A percentile compares a stretch with the other conserved stretches of the same genome.
phyloP scores from a whole-genome alignment of 805 yeast species.

The Saturnispora bothae region DNA sequence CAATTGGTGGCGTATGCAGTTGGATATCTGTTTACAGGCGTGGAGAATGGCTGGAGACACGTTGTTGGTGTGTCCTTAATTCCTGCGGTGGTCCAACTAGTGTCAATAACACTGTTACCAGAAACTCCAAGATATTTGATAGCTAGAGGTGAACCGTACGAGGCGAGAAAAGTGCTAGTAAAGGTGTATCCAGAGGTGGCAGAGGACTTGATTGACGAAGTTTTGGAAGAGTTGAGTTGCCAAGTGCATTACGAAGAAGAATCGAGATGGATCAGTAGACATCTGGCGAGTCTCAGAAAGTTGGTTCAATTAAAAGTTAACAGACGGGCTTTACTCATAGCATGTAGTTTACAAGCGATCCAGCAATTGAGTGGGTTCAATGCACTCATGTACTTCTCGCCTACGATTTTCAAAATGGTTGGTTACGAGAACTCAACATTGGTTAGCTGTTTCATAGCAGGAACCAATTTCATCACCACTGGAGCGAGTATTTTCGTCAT shows the following conservation, averaged over 20 bases:
- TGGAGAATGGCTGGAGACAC: constrained; percentile 84
- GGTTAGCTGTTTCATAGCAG: constrained; percentile 87
- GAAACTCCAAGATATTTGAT: constrained; percentile 91
- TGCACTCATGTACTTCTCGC: constrained; percentile 88
- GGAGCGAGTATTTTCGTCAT: constrained; percentile 75
- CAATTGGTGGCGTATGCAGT: constrained; percentile 88
- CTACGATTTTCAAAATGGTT: constrained; percentile 82
- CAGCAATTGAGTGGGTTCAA: constrained; percentile 97
- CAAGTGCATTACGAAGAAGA: constrained; percentile 32
- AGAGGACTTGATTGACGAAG: constrained; percentile 50
- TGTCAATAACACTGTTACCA: constrained; percentile 73
- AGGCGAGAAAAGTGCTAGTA: constrained; percentile 56
- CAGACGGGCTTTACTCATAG: constrained; percentile 77
- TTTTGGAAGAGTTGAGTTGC: constrained; percentile 52
- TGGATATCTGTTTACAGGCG: constrained; percentile 73
- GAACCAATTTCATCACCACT: constrained; percentile 86
- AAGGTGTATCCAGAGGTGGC: constrained; percentile 55
- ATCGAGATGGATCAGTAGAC: constrained; percentile 27
- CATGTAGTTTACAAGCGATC: constrained; percentile 89
- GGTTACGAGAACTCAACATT: constrained; percentile 90
- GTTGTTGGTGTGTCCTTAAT: constrained; percentile 82
- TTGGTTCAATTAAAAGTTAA: constrained; percentile 66
- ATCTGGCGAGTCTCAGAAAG: constrained; percentile 49
- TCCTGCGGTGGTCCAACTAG: constrained; percentile 73
- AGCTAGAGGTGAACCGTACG: constrained; percentile 51